Conservation (phyloP, 768 basidiomycete species). For the Macrolepiota albuminosa region DNA sequence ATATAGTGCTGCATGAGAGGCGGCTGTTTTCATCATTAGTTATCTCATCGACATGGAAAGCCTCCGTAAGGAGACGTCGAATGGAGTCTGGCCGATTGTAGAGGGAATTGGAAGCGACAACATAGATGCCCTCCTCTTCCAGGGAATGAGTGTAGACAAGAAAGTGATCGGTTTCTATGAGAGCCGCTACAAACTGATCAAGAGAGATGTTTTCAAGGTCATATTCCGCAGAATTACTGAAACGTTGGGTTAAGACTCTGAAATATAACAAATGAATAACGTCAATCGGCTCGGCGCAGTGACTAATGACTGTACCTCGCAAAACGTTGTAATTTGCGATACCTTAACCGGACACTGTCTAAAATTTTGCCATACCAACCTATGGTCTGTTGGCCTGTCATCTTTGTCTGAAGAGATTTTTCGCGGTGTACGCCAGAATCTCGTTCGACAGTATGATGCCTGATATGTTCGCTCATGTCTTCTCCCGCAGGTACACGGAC, state of each 20-base stretch:
- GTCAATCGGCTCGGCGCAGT: neutral
- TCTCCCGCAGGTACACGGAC: slow-evolving; percentile 66
- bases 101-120: slow-evolving; percentile 76
- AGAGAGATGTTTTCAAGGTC: slow-evolving; percentile 68
- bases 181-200: slow-evolving; percentile 71
- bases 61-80: slow-evolving; percentile 74
- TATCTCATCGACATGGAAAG: slow-evolving; percentile 73
- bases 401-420: slow-evolving; percentile 38
- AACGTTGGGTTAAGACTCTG: slow-evolving; percentile 75
- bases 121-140: slow-evolving; percentile 89
- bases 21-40: slow-evolving; percentile 50
- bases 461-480: slow-evolving; percentile 24
- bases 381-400: slow-evolving; percentile 80
- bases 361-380: slow-evolving; percentile 92
- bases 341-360: slow-evolving; percentile 86
- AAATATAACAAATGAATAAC: neutral
- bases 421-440: slow-evolving; percentile 16
- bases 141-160: slow-evolving; percentile 86
- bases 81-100: slow-evolving; percentile 74
- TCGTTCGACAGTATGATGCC: slow-evolving; percentile 13
- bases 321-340: slow-evolving; percentile 92
- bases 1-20: slow-evolving; percentile 30
- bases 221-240: slow-evolving; percentile 93
- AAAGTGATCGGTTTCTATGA: slow-evolving; percentile 86
- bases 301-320: slow-evolving; percentile 52